Base-by-base conservation (phyloP, 805 yeast genomes). In the Nakazawaea ambrosiae region DNA sequence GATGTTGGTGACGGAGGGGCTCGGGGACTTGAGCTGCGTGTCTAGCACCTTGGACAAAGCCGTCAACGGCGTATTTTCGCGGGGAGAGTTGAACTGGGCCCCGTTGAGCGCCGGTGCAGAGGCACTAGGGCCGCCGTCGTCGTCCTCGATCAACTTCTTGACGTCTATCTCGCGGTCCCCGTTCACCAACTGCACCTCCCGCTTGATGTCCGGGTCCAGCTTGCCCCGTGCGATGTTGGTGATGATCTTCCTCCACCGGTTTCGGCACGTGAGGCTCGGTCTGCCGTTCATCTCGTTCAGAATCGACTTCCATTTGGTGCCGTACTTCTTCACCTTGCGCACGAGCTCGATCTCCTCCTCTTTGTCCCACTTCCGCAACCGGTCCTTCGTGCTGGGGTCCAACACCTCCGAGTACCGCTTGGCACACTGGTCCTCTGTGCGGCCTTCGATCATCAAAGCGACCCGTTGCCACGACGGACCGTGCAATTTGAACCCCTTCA, bases 361-460 rank as follows among this genome's bases (percentile, higher is more conserved):
- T 20, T 68, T 50, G 1, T 75, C 63, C 97, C 97, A 89, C 2
- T 81, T 78, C 47, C 86, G 70, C 31, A 87, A 64, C 39, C 96
- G 61, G 46, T 82, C 87, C 42, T 77, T 76, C 8, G 88, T 82
- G 20, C 65, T 68, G 5, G 97, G 96, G 49, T 86, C 92, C 41
- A 89, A 57, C 2, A 87, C 96, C 51, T 89, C 97, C 12, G 80
- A 76, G 54, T 85, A 89, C 49, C 97, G 64, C 52, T 89, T 89
- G 2, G 95, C 85, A 63, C 97, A 89, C 61, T 89, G 97, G 57
- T 88, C 96, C 51, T 88, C 96, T 0, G 95, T 89, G 53, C 97
- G 68, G 4, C 96, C 95, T 3, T 75, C 73, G 10, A 89, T 82
- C 37, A 73, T 79, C 35, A 68, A 60, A 0, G 95, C 78, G 9